Evolutionary conservation across 2,329 filamentous ascomycete genomes (phyloP).

Genomic region (Cladophialophora carrionii): DNA sequence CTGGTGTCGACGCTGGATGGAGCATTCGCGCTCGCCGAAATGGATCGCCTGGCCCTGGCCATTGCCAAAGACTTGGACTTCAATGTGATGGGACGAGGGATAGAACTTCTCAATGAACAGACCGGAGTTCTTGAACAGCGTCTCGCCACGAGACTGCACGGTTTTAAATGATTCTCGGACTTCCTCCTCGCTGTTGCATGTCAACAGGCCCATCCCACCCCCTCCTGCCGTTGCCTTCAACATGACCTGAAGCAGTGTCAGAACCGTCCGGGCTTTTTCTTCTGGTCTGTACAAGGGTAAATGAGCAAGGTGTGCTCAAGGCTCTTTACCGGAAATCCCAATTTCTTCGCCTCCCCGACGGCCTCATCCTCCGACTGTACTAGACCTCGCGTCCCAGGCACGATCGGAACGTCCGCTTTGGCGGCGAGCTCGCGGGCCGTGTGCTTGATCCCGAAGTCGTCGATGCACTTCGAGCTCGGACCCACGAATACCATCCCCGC

Average conservation of each 20-base stretch:
- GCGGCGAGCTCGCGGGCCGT: slow-evolving; percentile 58
- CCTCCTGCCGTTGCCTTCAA: slow-evolving; percentile 80
- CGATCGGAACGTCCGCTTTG: slow-evolving; percentile 58
- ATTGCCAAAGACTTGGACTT: slow-evolving; percentile 90
- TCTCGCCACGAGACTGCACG: slow-evolving; percentile 73
- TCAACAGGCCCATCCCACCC: slow-evolving; percentile 83
- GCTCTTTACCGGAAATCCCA: slow-evolving; percentile 55
- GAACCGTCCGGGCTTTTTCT: neutral
- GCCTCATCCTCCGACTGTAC: slow-evolving; percentile 55
- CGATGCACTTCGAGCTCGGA: slow-evolving; percentile 58
- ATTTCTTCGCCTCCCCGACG: slow-evolving; percentile 47
- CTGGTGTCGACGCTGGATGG: slow-evolving; percentile 82
- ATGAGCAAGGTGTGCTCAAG: neutral
- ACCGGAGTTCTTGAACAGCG: slow-evolving; percentile 80
- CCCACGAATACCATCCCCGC: slow-evolving; percentile 65
- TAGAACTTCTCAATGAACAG: slow-evolving; percentile 87
- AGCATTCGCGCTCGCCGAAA: slow-evolving; percentile 88
- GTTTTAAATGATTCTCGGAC: slow-evolving; percentile 71
- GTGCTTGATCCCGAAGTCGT: slow-evolving; percentile 63
- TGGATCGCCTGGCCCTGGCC: slow-evolving; percentile 75
- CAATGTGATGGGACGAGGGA: slow-evolving; percentile 77
- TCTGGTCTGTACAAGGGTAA: neutral
- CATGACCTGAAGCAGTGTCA: slow-evolving; percentile 54
- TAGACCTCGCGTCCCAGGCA: slow-evolving; percentile 58
- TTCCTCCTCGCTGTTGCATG: slow-evolving; percentile 69